Evolutionary conservation across 768 basidiomycete species (phyloP).

Genomic region (Tylopilus vinaceipallidus): DNA sequence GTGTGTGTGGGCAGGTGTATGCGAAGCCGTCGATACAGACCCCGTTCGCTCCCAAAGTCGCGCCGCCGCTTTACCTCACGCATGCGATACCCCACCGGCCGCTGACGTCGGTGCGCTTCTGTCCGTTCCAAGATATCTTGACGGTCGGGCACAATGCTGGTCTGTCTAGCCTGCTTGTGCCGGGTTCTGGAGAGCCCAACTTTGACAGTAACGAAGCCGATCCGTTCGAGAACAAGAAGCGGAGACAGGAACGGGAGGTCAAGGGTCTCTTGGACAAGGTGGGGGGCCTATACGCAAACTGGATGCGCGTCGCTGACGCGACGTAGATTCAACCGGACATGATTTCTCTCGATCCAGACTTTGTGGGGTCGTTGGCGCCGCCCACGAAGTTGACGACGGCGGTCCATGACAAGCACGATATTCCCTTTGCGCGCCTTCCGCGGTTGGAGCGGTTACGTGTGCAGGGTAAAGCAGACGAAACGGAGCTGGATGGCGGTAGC

Average conservation of each 20-base stretch:
- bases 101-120: slow-evolving; percentile 74
- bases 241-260: slow-evolving; percentile 87
- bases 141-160: slow-evolving; percentile 77
- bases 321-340: slow-evolving; percentile 85
- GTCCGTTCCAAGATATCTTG: slow-evolving; percentile 85
- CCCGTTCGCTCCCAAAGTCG: slow-evolving; percentile 42
- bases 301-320: not conserved
- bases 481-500: slow-evolving; percentile 41
- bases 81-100: slow-evolving; percentile 82
- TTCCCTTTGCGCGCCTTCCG: slow-evolving; percentile 70
- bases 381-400: slow-evolving; percentile 57
- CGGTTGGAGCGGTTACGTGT: slow-evolving; percentile 63
- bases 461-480: slow-evolving; percentile 72
- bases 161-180: slow-evolving; percentile 83
- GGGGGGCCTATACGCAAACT: not conserved
- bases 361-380: slow-evolving; percentile 67
- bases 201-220: slow-evolving; percentile 93
- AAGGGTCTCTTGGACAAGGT: slow-evolving; percentile 89
- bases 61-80: slow-evolving; percentile 86
- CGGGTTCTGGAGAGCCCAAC: slow-evolving; percentile 91
- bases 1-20: slow-evolving; percentile 55
- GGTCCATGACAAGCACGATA: slow-evolving; percentile 42
- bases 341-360: slow-evolving; percentile 80
- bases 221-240: slow-evolving; percentile 84
- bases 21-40: slow-evolving; percentile 62